Evolutionary conservation across 1,284 basidiomycete species (phyloP), one percentile per base, ranked within the genome.

Genomic region (Takashimella tepidaria): DNA sequence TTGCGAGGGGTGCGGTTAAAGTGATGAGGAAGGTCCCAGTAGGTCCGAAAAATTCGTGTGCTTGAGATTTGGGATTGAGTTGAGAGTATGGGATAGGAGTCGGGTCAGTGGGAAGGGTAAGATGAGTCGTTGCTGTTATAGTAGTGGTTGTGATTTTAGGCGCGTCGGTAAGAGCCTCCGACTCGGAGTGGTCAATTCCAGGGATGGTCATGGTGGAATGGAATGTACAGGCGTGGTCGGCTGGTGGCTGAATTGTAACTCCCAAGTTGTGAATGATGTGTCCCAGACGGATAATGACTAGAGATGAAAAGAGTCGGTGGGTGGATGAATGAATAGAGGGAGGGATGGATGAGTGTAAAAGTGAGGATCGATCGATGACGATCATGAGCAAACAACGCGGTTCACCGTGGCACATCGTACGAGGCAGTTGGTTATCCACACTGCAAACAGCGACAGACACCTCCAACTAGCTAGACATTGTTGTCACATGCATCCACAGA

Each of bases 41-140:
- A 2, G 90, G 89, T 0, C 92, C 93, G 53, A 89, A 76, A 73
- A 97, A 97, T 71, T 96, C 91, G 72, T 85, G 89, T 46, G 81
- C 75, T 0, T 78, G 83, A 20, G 78, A 76, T 47, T 63, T 65
- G 20, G 79, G 79, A 54, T 78, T 79, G 53, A 80, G 73, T 59
- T 75, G 55, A 5, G 61, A 66, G 54, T 75, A 74, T 2, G 66
- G 63, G 25, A 68, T 59, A n/a, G 68, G 58, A 19, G 44, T 51
- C 3, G 73, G 66, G 53, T 72, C 63, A n/a, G 65, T 59, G 19
- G 73, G 74, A 10, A 76, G 64, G 11, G 63, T 67, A 40, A 76
- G 61, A 22, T 64, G 61, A 3, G 72, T 66, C 20, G 66, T 73
- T 4, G 73, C 73, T 20, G 67, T 73, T 57, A 75, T 72, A 25